Evolutionary conservation across 2,329 filamentous ascomycete species (phyloP), one percentile per base, ranked within the genome.

Genomic region (Dothistroma septosporum): DNA sequence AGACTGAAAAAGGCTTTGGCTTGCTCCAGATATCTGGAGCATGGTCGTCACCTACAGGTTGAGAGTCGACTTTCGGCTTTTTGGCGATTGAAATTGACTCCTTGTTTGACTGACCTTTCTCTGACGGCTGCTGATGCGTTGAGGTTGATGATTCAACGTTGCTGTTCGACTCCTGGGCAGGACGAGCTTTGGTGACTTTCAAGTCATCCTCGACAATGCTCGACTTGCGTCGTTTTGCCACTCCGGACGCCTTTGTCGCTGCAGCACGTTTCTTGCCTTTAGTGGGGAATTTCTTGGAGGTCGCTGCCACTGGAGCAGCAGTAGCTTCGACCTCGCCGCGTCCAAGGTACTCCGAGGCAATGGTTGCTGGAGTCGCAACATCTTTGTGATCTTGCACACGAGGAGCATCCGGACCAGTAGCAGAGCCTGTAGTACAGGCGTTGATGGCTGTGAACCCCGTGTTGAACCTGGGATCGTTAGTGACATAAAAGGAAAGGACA

Each of bases 391-490:
- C 52, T 11, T 8, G 33, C n/a, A 33, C 49, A 33, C 12, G 47
- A 16, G 31, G n/a, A 28, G 28, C 11, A 19, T 12, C 19, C 11
- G 47, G 19, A 3, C 19, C 47, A 7, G 35, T 28, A 11, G 19
- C 32, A 19, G 24, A 12, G 19, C 28, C 47, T 21, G 54, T 22
- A 3, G 14, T 4, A 9, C 53, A 37, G 21, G 60, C 32, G 46
- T 68, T 68, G 59, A 68, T 69, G 37, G 67, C 49, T 12, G 67
- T 69, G 57, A 69, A 69, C 19, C 55, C 62, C 31, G 49, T 53
- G 52, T 53, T 64, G 31, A 47, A 44, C 19, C 47, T 59, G 32
- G 14, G 24, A 7, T 28, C n/a, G 47, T 28, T 48, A 24, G 46
- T 21, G 22, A 24, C 19, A 48, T 4, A 21, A 21, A 48, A 24